Base-by-base conservation (phyloP, 257 asterid species). In the Rubia yunnanensis region DNA sequence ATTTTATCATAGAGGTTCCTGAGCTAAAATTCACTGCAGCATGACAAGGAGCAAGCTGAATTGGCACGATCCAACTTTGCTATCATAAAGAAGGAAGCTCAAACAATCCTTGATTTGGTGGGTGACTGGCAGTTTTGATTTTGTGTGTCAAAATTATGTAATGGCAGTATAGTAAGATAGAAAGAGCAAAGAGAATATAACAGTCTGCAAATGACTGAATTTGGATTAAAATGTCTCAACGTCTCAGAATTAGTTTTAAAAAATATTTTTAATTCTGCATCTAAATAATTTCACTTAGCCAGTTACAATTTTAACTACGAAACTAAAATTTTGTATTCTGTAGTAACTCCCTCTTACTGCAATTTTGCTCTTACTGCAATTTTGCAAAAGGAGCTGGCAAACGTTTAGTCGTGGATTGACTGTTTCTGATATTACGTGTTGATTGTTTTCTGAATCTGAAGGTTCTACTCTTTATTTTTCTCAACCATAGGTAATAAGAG, bases 21-120 rank as follows among this genome's bases (percentile, higher is more conserved):
- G 7, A 27, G 48, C 15, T 59, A 13, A 10, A 24, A 71, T 34
- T 71, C 63, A 10, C 27, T 10, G 34, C 83, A 94, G 99, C 82
- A 88, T 72, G 91, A 84, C 73, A 88, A 81, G 73, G 97, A 86
- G 77, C 97, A 94, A 78, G 87, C 94, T 71, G 99, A 88, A 72
- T 78, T 90, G 83, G 81, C 88, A 50, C 84, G 68, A 48, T 81
- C 87, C 75, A 90, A 88, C 76, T 90, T 94, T 66, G 79, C 86
- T 61, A 85, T 94, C 66, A 65, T 94, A 44, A 83, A 82, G 84
- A 94, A 86, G 84, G 97, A 94, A 77, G 92, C 83, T 70, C 88
- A 88, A 75, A 68, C 84, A 35, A 72, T 92, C 79, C 92, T 92
- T 41, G 85, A 94, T 76, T 66, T 87, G 97, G 98, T 92, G 68